Percentiles rank a stretch among this genome's conserved stretches.
Conservation (phyloP, 805 yeast species). For the Ogataea pini region DNA sequence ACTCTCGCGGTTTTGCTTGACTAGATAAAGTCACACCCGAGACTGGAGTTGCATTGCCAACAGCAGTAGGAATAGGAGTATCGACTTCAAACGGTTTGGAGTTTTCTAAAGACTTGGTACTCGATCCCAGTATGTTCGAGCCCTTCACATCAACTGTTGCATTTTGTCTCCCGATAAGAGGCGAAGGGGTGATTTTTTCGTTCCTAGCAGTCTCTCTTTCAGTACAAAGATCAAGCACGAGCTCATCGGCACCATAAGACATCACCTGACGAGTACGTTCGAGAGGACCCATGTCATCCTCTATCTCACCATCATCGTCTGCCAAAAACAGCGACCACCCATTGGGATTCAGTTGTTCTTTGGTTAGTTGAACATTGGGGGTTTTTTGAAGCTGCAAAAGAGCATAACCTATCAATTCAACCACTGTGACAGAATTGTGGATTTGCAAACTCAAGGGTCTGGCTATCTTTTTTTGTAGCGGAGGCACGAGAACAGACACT, state of each 20-base stretch:
- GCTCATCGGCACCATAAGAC: constrained; percentile 78
- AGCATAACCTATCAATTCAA: constrained; percentile 57
- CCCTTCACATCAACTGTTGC: background rate
- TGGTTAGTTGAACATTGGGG: constrained; percentile 16
- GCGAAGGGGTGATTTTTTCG: constrained; percentile 54
- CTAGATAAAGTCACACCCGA: constrained; percentile 24
- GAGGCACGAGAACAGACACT: constrained; percentile 24
- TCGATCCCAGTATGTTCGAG: background rate
- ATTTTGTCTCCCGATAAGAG: background rate
- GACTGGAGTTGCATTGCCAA: constrained; percentile 20
- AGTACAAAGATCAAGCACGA: constrained; percentile 68
- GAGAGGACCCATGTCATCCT: constrained; percentile 88
- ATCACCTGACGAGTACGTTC: constrained; percentile 65
- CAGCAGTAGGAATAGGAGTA: background rate
- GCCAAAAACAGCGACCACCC: constrained; percentile 76
- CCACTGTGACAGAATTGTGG: constrained; percentile 44
- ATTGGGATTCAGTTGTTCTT: constrained; percentile 52
- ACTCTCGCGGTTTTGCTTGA: constrained; percentile 3
- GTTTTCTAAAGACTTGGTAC: background rate
- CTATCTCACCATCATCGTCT: constrained; percentile 92
- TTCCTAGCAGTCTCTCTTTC: constrained; percentile 50
- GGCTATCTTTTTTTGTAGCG: constrained; percentile 11
- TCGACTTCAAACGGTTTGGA: background rate
- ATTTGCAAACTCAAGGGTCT: constrained; percentile 28
- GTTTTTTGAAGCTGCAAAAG: constrained; percentile 27